Conservation (phyloP, 108 stramenopile genomes). For the Skeletonema tropicum region DNA sequence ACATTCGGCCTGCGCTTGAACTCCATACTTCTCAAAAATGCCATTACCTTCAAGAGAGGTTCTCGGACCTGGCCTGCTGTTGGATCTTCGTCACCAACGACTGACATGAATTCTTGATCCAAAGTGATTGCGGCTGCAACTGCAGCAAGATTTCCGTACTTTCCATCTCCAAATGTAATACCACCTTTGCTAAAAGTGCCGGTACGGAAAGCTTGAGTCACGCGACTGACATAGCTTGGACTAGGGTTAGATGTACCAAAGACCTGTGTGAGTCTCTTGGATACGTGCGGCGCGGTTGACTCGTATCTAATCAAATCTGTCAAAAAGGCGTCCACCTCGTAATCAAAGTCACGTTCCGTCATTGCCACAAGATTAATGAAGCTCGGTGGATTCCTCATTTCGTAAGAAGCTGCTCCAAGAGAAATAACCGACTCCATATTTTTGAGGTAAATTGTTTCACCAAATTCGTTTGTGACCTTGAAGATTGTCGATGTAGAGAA, state of each 20-base stretch:
- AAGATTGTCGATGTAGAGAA: constrained; percentile 33
- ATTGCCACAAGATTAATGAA: constrained; percentile 7
- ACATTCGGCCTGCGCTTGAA: constrained; percentile 14
- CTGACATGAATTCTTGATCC: constrained; percentile 51
- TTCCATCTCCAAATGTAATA: constrained; percentile 40
- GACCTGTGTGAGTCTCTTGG: constrained; percentile 45
- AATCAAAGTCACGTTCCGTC: constrained; percentile 12
- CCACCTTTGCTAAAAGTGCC: constrained; percentile 26
- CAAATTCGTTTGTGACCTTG: constrained; percentile 35
- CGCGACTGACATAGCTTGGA: constrained; percentile 46
- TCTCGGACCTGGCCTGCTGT: constrained; percentile 40
- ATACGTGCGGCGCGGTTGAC: constrained; percentile 61
- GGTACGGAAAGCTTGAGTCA: constrained; percentile 32
- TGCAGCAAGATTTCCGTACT: constrained; percentile 62
- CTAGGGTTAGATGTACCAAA: constrained; percentile 50
- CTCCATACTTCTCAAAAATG: constrained; percentile 39
- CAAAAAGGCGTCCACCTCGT: constrained; percentile 49
- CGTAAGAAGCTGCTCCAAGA: constrained; percentile 1
- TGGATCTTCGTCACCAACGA: constrained; percentile 55
- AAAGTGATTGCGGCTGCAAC: constrained; percentile 60
- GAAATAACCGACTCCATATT: constrained; percentile 27
- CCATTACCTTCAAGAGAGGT: constrained; percentile 46
- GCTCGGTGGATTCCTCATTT: constrained; percentile 8
- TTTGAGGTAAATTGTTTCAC: constrained; percentile 41
- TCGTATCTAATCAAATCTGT: constrained; percentile 44